These are phyloP conservation scores for Diospyros kaki DNA, from an alignment of 148 eudicot species.

Conservation along the genomic window DNA sequence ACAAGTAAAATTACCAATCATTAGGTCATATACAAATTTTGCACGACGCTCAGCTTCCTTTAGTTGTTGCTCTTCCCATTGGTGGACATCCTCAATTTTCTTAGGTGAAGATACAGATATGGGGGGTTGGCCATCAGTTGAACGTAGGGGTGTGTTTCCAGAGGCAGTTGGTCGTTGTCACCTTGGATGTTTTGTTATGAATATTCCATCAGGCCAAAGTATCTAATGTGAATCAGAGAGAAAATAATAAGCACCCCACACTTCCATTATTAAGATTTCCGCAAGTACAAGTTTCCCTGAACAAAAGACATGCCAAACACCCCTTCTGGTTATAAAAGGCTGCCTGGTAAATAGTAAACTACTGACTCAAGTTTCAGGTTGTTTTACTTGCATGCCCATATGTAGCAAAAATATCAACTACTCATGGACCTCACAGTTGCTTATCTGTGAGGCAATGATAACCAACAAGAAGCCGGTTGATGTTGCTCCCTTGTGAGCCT, in stretches of 20 bases:
- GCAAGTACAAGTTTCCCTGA: conserved; percentile 68
- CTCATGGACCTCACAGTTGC: neutral
- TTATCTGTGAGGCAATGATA: too few relatives aligned
- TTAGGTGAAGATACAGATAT: conserved; percentile 14
- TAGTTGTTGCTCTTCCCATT: conserved; percentile 51
- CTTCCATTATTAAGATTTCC: conserved; percentile 41
- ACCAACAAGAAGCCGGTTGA: neutral
- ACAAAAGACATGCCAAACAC: conserved; percentile 54
- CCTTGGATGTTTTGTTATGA: too few relatives aligned
- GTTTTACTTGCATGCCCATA: too few relatives aligned
- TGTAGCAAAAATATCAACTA: too few relatives aligned
- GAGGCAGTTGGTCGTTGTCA: conserved; percentile 35
- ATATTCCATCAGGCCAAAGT: conserved; percentile 48
- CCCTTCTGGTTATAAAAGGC: neutral
- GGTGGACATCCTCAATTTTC: too few relatives aligned
- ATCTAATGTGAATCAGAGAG: conserved; percentile 22
- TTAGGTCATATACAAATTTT: too few relatives aligned
- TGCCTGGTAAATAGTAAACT: neutral
- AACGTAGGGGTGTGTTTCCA: conserved; percentile 34
- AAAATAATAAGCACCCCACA: neutral
- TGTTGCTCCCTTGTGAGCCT: neutral
- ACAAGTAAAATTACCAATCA: too few relatives aligned
- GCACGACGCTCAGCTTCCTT: conserved; percentile 48
- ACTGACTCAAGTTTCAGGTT: too few relatives aligned
- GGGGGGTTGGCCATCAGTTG: conserved; percentile 40